Evolutionary conservation across 139 green algal genomes (phyloP).

Genomic region (Chlamydomonas sphaeroides): DNA sequence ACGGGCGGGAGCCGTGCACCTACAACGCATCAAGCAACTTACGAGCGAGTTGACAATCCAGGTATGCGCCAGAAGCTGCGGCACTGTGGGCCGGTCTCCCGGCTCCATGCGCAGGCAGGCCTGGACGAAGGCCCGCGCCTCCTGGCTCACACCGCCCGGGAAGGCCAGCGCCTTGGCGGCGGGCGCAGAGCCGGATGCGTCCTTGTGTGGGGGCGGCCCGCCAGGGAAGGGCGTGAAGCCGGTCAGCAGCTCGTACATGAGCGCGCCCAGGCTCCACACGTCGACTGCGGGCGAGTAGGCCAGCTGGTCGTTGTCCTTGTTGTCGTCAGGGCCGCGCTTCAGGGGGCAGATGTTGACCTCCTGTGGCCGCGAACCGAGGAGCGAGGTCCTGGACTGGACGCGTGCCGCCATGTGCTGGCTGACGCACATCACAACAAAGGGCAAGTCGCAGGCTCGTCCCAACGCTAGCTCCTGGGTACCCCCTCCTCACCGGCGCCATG

Average conservation of each 20-base stretch:
- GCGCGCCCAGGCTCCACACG: slow-evolving; percentile 54
- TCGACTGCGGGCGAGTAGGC: slow-evolving; percentile 54
- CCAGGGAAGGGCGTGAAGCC: slow-evolving; percentile 32
- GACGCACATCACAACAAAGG: no score
- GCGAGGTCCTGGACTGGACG: neutral
- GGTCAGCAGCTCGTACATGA: slow-evolving; percentile 65
- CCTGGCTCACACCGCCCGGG: slow-evolving; percentile 19
- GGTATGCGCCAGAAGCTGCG: slow-evolving; percentile 48
- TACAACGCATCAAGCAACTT: no score
- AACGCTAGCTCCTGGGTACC: no score
- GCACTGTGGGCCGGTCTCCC: slow-evolving; percentile 34
- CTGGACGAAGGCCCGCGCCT: slow-evolving; percentile 30
- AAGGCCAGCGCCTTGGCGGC: slow-evolving; percentile 16
- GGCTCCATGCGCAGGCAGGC: slow-evolving; percentile 42
- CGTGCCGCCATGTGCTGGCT: no score
- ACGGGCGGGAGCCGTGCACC: no score
- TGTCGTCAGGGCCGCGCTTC: slow-evolving; percentile 58
- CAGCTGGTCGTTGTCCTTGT: slow-evolving; percentile 53
- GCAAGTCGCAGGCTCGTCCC: no score
- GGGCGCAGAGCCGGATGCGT: neutral
- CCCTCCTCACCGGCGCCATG: slow-evolving; percentile 52
- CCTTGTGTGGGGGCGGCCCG: neutral
- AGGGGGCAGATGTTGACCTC: slow-evolving; percentile 46
- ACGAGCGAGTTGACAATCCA: slow-evolving; percentile 31
- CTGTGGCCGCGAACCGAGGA: neutral